Evolutionary conservation across 2,329 filamentous ascomycete genomes (phyloP), one percentile per base, ranked within the genome.

Genomic region (Xylaria sp.): DNA sequence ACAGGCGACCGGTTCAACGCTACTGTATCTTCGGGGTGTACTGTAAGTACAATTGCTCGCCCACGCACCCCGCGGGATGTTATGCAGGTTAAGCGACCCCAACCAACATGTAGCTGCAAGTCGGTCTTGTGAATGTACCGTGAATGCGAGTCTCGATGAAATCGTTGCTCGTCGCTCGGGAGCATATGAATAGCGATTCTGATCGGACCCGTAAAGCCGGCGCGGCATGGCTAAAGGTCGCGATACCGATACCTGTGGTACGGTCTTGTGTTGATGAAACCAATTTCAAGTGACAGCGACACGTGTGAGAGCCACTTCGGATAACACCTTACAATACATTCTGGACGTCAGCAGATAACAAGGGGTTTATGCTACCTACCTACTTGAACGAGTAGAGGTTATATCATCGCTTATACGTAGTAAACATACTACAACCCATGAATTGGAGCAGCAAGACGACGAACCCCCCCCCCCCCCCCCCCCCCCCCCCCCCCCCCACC

Each of bases 11-110:
- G 53, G 46, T 51, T 44, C 51, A 10, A 17, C 56, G 49, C 57
- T 33, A 13, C 17, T 36, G 33, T 56, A 58, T 65, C 62, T 46
- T 65, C 31, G 61, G 60, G 36, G 28, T 51, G 65, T 31, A 62
- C 36, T 42, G 28, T 40, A 40, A 11, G 20, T 40, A 17, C 38
- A 13, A 61, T 48, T 60, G 48, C 56, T 63, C 42, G 28, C 48
- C 56, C 56, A 64, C 56, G 63, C 53, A 69, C 59, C 64, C 65
- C 63, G 54, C 63, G 64, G 66, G 57, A 69, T 69, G 63, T 61
- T 60, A 70, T 71, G 66, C 69, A 66, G 63, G 59, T 46, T 51
- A 66, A 65, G 64, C 60, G 66, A 69, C 66, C 69, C 69, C 57
- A 65, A 63, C 38, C 57, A 65, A 63, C 38, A 42, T 20, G 59